phyloP scores from a whole-genome alignment of 2,329 filamentous ascomycete genomes.

The Talaromyces funiculosus region DNA sequence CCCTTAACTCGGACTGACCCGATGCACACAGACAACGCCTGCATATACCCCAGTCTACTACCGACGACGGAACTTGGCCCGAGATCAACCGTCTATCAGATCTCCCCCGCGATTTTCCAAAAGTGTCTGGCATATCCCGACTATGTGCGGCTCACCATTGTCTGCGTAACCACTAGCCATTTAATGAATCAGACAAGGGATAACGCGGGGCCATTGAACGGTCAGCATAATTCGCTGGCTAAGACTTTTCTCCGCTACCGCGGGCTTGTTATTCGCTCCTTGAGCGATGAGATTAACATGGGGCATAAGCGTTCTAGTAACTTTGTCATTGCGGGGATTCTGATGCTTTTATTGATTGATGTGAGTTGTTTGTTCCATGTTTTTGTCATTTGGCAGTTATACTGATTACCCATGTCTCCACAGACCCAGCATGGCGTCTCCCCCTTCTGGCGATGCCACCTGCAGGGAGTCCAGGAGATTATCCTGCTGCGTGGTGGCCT shows the following conservation, averaged over 20 bases:
- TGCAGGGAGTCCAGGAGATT: slow-evolving; percentile 29
- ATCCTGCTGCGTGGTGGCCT: slow-evolving; percentile 32
- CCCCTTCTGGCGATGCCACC: slow-evolving; percentile 31
- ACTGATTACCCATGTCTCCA: background rate
- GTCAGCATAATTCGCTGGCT: slow-evolving; percentile 15
- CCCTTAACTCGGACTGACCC: background rate
- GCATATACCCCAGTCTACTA: slow-evolving; percentile 27
- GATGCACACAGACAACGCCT: slow-evolving; percentile 24
- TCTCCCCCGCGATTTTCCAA: slow-evolving; percentile 20
- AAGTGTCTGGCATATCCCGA: slow-evolving; percentile 20
- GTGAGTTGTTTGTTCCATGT: background rate
- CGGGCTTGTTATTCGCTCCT: slow-evolving; percentile 26
- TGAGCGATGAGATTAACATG: slow-evolving; percentile 23
- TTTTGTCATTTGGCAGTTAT: no score
- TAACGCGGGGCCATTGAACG: background rate
- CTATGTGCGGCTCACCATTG: slow-evolving; percentile 24
- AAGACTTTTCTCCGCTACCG: slow-evolving; percentile 28
- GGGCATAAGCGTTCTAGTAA: slow-evolving; percentile 20
- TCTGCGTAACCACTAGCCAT: slow-evolving; percentile 32
- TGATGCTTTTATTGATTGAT: background rate
- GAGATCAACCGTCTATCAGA: slow-evolving; percentile 21
- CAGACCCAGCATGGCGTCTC: slow-evolving; percentile 28
- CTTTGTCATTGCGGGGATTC: slow-evolving; percentile 24
- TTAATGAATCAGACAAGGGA: slow-evolving; percentile 25
- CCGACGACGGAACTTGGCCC: slow-evolving; percentile 20